These are phyloP conservation scores for Kodamaea fukazawae DNA, from an alignment of 805 yeast species.

Conservation along the genomic window DNA sequence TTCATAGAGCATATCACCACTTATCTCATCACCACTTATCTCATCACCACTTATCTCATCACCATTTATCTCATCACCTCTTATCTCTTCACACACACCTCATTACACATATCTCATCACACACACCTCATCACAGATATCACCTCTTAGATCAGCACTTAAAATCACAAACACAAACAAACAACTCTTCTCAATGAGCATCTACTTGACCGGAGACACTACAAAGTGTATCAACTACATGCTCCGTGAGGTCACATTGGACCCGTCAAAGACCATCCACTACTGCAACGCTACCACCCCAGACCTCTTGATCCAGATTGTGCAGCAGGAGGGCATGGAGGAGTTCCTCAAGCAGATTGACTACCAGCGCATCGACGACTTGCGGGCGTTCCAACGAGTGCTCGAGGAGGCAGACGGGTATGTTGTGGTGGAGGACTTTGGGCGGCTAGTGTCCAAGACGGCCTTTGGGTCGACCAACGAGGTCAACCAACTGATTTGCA, in stretches of 20 bases:
- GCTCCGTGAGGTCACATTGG: not conserved
- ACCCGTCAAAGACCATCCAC: not conserved
- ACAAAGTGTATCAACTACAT: not conserved
- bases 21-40: too few relatives aligned
- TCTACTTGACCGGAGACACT: too few relatives aligned
- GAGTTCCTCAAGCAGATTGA: conserved; percentile 9
- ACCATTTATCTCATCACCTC: too few relatives aligned
- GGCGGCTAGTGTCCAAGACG: conserved; percentile 4
- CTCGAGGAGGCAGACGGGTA: not conserved
- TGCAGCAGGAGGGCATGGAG: conserved; percentile 3
- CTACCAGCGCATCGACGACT: conserved; percentile 9
- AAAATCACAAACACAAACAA: too few relatives aligned
- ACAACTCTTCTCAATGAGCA: too few relatives aligned
- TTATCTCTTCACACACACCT: too few relatives aligned
- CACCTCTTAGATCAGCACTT: too few relatives aligned
- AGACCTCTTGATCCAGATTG: conserved; percentile 6
- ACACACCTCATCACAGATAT: too few relatives aligned
- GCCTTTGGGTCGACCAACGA: conserved; percentile 6
- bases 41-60: too few relatives aligned
- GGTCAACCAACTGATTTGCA: conserved; percentile 11
- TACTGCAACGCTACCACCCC: conserved; percentile 12
- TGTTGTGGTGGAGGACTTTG: conserved; percentile 11
- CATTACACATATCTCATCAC: too few relatives aligned
- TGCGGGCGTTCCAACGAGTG: conserved; percentile 1
- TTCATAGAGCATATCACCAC: too few relatives aligned